Base-by-base conservation (phyloP, 495 filamentous ascomycete species). In the Aspergillus nidulans region DNA sequence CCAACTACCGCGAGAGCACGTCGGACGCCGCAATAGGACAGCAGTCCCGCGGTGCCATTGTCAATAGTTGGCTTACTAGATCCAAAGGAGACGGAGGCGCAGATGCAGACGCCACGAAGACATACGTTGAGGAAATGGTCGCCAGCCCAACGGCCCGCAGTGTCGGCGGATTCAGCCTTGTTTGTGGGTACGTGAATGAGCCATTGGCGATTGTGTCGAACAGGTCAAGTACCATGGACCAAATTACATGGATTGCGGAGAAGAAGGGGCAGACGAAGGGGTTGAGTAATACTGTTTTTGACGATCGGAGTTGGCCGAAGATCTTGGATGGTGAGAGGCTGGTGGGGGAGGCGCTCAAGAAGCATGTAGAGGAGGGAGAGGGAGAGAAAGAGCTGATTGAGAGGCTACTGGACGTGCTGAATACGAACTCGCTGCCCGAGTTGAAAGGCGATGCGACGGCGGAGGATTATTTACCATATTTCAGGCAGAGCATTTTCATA, bases 161-260 rank as follows among this genome's bases (percentile, higher is more conserved):
- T 44, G 89, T 96, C 1, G 95, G 95, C 7, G 95, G 94, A 0
- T 97, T 97, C 73, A 95, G 86, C 44, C 77, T 98, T n/a, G 70
- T 95, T 13, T 96, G 90, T 69, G 94, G 94, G 6, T 82, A 85
- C 54, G 69, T 96, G 53, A 81, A 85, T 25, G 82, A 90, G 64
- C 85, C 86, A 5, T 66, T 98, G 44, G 90, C 90, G 18, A 85
- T 97, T 56, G 82, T 98, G 40, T 94, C 88, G 41, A 98, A 98
- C 65, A 85, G 94, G n/a, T 85, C 86, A 3, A 72, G 81, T 48
- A 54, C 65, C 28, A 65, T 76, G 59, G 82, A 85, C 24, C 64
- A 72, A 7, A 65, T 75, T 52, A 77, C 83, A 15, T 90, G 90
- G 86, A 83, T 97, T 28, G 83, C 79, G 10, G 76, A 76, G 3